These are phyloP conservation scores for Cicer judaicum DNA, from an alignment of 306 rosid genomes.

Conservation along the genomic window DNA sequence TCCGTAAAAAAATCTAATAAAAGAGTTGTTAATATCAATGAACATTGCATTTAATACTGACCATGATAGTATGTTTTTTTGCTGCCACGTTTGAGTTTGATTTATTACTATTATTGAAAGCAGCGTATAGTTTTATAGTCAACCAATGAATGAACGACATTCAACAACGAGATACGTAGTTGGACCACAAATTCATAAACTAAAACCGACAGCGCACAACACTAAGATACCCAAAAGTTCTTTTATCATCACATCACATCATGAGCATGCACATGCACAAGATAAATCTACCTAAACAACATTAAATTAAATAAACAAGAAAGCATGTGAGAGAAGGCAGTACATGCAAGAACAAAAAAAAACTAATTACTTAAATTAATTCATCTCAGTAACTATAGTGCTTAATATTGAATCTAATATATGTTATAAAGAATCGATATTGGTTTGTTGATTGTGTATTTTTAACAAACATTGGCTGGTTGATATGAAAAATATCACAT, in stretches of 20 bases:
- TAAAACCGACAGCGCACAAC: slow-evolving; percentile 20
- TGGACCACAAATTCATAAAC: slow-evolving; percentile 44
- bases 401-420: too few relatives aligned
- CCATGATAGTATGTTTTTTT: neutral
- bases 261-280: slow-evolving; percentile 13
- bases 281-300: neutral
- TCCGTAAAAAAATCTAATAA: too few relatives aligned
- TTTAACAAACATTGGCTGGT: too few relatives aligned
- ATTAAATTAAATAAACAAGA: neutral
- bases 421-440: too few relatives aligned
- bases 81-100: neutral
- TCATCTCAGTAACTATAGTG: too few relatives aligned
- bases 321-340: neutral
- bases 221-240: neutral
- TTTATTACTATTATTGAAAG: slow-evolving; percentile 19
- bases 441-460: too few relatives aligned
- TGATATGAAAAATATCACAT: too few relatives aligned
- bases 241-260: neutral
- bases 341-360: neutral
- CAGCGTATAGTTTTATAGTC: neutral
- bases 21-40: neutral
- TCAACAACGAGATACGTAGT: neutral
- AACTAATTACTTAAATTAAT: neutral
- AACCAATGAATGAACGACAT: slow-evolving; percentile 9
- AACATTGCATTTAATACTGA: neutral